These are phyloP conservation scores for Polychaeton citri DNA, from an alignment of 2,329 filamentous ascomycete species.

Conservation along the genomic window DNA sequence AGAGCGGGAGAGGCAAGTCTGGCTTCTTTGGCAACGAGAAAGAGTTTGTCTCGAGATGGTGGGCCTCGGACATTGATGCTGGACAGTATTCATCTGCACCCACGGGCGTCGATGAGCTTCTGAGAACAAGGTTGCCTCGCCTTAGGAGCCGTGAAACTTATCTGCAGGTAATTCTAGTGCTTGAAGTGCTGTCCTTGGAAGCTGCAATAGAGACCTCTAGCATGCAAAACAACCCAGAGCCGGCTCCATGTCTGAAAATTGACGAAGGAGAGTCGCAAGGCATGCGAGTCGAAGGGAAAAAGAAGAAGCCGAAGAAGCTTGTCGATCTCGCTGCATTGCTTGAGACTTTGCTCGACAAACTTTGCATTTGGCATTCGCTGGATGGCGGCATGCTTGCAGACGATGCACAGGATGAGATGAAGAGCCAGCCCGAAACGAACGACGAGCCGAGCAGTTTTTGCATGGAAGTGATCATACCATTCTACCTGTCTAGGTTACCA, in stretches of 20 bases:
- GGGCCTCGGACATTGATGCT: conserved; percentile 44
- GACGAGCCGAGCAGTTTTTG: conserved; percentile 67
- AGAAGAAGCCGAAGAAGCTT: conserved; percentile 42
- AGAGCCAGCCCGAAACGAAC: conserved; percentile 32
- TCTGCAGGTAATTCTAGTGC: conserved; percentile 64
- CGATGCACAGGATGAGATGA: conserved; percentile 45
- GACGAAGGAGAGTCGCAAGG: not conserved
- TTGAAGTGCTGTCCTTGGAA: conserved; percentile 65
- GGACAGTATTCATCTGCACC: conserved; percentile 9
- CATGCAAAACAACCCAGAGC: not conserved
- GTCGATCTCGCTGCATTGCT: conserved; percentile 53
- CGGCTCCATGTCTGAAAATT: not conserved
- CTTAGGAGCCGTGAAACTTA: conserved; percentile 65
- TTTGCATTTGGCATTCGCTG: conserved; percentile 76
- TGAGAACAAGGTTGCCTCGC: conserved; percentile 33
- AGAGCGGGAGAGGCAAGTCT: conserved; percentile 50
- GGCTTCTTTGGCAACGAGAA: conserved; percentile 57
- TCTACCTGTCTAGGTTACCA: conserved; percentile 66
- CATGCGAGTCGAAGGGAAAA: conserved; percentile 4
- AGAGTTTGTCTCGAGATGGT: conserved; percentile 55
- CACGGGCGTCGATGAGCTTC: not conserved
- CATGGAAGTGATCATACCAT: conserved; percentile 66
- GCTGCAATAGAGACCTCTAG: not conserved
- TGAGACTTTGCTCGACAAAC: conserved; percentile 61
- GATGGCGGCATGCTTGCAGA: conserved; percentile 11